These are phyloP conservation scores for Wickerhamiella galacta DNA, from an alignment of 805 yeast genomes.

Conservation along the genomic window DNA sequence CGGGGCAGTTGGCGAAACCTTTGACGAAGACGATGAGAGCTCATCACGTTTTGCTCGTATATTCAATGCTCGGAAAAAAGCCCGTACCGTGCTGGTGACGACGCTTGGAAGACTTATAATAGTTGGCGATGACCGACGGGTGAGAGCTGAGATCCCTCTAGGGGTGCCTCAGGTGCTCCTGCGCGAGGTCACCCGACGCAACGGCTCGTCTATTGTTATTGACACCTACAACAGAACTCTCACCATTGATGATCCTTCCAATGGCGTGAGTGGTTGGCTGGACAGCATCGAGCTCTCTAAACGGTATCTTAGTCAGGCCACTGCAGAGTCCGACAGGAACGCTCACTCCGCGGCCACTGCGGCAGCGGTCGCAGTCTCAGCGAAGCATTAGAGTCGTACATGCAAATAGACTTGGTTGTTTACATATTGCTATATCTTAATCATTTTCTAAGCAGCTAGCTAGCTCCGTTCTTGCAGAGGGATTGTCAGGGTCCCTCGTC, in stretches of 20 bases:
- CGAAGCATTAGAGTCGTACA: not conserved
- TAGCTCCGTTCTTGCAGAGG: too few relatives aligned
- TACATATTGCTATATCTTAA: too few relatives aligned
- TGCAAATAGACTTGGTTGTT: too few relatives aligned
- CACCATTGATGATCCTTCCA: constrained; percentile 21
- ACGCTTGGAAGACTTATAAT: constrained; percentile 21
- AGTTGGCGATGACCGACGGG: constrained; percentile 18
- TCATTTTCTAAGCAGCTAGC: too few relatives aligned
- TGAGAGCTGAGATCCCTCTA: constrained; percentile 20
- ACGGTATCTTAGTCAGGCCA: constrained; percentile 18
- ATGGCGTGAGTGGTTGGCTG: constrained; percentile 20
- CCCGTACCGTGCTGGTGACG: constrained; percentile 21
- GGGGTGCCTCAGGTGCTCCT: constrained; percentile 21
- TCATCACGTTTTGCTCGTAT: constrained; percentile 17
- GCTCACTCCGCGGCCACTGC: constrained; percentile 22
- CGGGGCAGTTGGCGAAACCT: constrained; percentile 9
- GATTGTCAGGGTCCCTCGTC: too few relatives aligned
- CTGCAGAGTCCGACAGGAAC: constrained; percentile 17
- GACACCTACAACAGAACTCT: constrained; percentile 21
- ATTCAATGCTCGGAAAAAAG: constrained; percentile 16
- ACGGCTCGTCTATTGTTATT: constrained; percentile 15
- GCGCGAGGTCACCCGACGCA: constrained; percentile 9
- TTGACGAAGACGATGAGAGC: constrained; percentile 11
- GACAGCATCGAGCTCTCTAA: constrained; percentile 17
- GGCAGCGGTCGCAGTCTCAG: constrained; percentile 21